Base-by-base conservation (phyloP, 805 yeast genomes). In the Wickerhamiella bombiphila region DNA sequence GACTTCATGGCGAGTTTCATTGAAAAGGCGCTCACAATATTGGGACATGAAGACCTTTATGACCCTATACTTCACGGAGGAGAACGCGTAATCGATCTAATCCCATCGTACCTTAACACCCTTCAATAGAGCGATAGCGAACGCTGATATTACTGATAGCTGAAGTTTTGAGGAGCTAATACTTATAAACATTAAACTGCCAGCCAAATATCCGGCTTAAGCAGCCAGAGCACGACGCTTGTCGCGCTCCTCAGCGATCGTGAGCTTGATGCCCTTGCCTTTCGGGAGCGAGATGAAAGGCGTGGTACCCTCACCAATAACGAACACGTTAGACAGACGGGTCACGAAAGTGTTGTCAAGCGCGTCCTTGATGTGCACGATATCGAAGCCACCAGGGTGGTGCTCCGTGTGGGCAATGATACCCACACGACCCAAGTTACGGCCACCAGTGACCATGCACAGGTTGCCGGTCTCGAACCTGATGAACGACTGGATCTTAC, bases 361-460 rank as follows among this genome's bases (percentile, higher is more conserved):
- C 46, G 91, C 66, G 64, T 83, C 95, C 78, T 83, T 85, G 69
- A 85, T 74, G 82, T 83, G 94, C 59, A 83, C 94, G 66, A 83
- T 76, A 69, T 83, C 95, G 74, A 83, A 83, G 65, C 94, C 94
- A 69, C 95, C 95, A 65, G 83, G 93, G 74, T 83, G 95, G 71
- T 80, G 80, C 71, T 83, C 95, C 69, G 88, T 76, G 88, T 85
- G 93, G 58, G 77, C 73, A 65, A 83, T 83, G 54, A 80, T 81
- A 77, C 95, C 95, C 61, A 83, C 81, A 69, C 95, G 78, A 66
- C 95, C 95, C 86, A 83, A 76, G 80, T 81, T 82, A 73, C 93
- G 88, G 71, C 95, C 95, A 72, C 94, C 95, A 53, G 94, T 83
- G 65, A 79, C 83, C 80, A 82, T 81, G 54, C 76, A 93, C 58